Percentiles rank a stretch among this genome's conserved stretches.
These are phyloP conservation scores for Microbotryum saponariae DNA, from an alignment of 1,284 basidiomycete genomes.

Conservation along the genomic window DNA sequence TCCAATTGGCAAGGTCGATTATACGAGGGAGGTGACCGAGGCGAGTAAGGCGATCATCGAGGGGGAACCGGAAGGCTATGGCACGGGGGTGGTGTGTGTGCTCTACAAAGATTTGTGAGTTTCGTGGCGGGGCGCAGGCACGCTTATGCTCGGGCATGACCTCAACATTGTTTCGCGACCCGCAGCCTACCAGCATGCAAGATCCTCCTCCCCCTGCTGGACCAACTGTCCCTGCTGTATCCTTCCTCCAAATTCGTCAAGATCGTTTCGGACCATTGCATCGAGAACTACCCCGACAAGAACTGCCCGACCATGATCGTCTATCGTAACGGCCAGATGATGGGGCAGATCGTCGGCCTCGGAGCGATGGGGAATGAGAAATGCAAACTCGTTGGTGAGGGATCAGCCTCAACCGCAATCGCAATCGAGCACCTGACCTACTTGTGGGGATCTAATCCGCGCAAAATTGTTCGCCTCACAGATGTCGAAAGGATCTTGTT, in stretches of 20 bases:
- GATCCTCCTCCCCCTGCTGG: constrained; percentile 63
- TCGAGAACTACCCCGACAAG: constrained; percentile 86
- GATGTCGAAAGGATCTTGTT: constrained; percentile 34
- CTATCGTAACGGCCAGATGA: constrained; percentile 83
- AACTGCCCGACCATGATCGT: constrained; percentile 87
- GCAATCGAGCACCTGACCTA: too few relatives aligned
- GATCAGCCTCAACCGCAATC: background rate
- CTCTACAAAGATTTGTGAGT: constrained; percentile 79
- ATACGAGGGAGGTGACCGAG: constrained; percentile 89
- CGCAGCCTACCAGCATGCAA: constrained; percentile 69
- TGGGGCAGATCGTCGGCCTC: constrained; percentile 74
- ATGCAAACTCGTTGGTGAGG: constrained; percentile 73
- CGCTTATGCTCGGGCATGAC: background rate
- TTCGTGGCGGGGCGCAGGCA: background rate
- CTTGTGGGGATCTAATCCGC: too few relatives aligned
- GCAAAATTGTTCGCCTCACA: background rate
- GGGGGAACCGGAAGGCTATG: constrained; percentile 55
- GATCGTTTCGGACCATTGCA: constrained; percentile 91
- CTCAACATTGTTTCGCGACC: too few relatives aligned
- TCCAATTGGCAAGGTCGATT: constrained; percentile 86
- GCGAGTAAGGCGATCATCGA: constrained; percentile 67
- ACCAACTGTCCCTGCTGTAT: constrained; percentile 66
- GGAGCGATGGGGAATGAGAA: constrained; percentile 53
- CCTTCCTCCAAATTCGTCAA: constrained; percentile 92
- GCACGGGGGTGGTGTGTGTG: constrained; percentile 80